These are phyloP conservation scores for Capsicum rhomboideum DNA, from an alignment of 257 asterid species.

Conservation along the genomic window DNA sequence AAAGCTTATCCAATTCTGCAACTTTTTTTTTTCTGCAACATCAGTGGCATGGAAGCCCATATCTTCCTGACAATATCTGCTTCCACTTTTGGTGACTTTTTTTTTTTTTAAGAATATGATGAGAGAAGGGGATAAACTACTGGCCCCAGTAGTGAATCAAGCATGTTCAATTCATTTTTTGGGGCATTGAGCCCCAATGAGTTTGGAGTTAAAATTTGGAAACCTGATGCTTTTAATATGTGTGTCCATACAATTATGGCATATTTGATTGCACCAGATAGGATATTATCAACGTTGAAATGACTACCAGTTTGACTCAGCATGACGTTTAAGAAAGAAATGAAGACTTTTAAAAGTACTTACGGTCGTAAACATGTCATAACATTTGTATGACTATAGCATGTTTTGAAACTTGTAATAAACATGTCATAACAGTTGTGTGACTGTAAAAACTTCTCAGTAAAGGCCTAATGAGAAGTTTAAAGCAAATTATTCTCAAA, in stretches of 20 bases:
- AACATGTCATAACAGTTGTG: too few species aligned
- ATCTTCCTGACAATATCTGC: slow-evolving; percentile 1
- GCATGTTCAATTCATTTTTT: background rate
- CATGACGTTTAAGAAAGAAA: background rate
- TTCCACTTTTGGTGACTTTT: background rate
- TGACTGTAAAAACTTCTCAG: background rate
- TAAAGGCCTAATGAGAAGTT: background rate
- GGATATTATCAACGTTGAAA: background rate
- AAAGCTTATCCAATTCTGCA: slow-evolving; percentile 35
- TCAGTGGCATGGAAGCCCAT: slow-evolving; percentile 19
- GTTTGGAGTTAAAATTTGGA: background rate
- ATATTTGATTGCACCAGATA: background rate
- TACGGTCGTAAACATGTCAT: background rate
- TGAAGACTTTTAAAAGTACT: background rate
- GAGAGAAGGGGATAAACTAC: background rate
- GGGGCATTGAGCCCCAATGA: background rate
- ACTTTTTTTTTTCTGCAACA: slow-evolving; percentile 11
- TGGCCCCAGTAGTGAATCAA: background rate
- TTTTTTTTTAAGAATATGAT: background rate
- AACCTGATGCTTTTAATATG: background rate
- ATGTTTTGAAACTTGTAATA: too few species aligned
- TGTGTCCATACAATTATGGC: background rate
- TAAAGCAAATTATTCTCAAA: background rate
- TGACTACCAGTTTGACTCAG: background rate
- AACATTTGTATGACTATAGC: background rate